A percentile compares a stretch with the other conserved stretches of the same genome.
phyloP scores from a whole-genome alignment of 2,329 filamentous ascomycete species.

The Xylariaceae sp. region DNA sequence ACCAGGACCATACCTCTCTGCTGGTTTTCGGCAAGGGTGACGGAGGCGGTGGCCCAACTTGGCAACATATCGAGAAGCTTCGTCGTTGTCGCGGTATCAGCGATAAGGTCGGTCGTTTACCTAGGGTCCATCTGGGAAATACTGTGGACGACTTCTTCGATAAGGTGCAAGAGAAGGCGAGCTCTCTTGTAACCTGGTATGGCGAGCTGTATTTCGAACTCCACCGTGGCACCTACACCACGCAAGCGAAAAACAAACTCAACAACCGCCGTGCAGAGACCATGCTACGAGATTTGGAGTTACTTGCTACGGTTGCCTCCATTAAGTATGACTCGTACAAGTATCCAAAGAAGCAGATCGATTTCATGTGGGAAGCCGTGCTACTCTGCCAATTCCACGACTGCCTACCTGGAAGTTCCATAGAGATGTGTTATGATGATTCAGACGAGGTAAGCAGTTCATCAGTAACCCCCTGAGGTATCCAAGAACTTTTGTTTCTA shows the following conservation, averaged over 20 bases:
- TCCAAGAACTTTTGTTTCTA: conserved; percentile 1
- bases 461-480: not conserved
- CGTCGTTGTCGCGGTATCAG: conserved; percentile 85
- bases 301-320: conserved; percentile 79
- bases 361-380: conserved; percentile 90
- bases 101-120: conserved; percentile 77
- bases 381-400: conserved; percentile 97
- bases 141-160: conserved; percentile 95
- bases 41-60: conserved; percentile 90
- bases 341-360: conserved; percentile 91
- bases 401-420: conserved; percentile 87
- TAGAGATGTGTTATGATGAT: conserved; percentile 98
- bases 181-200: conserved; percentile 88
- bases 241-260: conserved; percentile 93
- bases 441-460: conserved; percentile 62
- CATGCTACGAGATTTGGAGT: conserved; percentile 80
- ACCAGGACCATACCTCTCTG: conserved; percentile 84
- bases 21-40: conserved; percentile 96
- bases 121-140: conserved; percentile 80
- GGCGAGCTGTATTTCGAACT: conserved; percentile 97
- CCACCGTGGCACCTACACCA: conserved; percentile 94
- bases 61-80: conserved; percentile 90
- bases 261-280: conserved; percentile 86
- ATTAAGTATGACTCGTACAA: conserved; percentile 68
- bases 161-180: conserved; percentile 70